phyloP scores from a whole-genome alignment of 331 rosid genomes.

The Malus hybrid region DNA sequence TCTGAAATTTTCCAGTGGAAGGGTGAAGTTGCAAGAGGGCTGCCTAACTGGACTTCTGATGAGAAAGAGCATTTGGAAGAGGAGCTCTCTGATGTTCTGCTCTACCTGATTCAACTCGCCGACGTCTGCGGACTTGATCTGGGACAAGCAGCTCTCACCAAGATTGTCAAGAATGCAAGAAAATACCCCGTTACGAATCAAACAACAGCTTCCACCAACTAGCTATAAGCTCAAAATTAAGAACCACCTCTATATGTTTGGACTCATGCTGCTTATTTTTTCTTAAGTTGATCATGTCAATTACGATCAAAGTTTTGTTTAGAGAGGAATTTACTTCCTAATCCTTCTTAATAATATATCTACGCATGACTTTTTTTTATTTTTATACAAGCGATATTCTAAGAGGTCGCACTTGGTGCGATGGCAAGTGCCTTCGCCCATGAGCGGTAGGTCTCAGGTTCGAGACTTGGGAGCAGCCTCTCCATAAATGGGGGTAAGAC shows the following conservation, averaged over 20 bases:
- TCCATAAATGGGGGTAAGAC: too few species aligned
- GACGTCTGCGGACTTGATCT: slow-evolving; percentile 77
- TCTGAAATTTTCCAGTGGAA: slow-evolving; percentile 89
- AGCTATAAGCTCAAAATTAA: not conserved
- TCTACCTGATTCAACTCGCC: slow-evolving; percentile 60
- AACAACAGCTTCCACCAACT: slow-evolving; percentile 17
- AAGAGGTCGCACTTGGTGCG: too few species aligned
- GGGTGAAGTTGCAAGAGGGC: slow-evolving; percentile 78
- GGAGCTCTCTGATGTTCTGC: slow-evolving; percentile 76
- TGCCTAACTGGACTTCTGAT: slow-evolving; percentile 66
- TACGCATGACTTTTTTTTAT: not conserved
- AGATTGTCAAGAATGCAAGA: slow-evolving; percentile 52
- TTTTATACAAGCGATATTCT: too few species aligned
- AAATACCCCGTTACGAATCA: slow-evolving; percentile 48
- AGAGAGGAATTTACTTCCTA: not conserved
- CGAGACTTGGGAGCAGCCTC: too few species aligned
- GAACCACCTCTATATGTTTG: not conserved
- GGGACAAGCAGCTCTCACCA: slow-evolving; percentile 67
- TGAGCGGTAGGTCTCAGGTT: too few species aligned
- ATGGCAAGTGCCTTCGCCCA: too few species aligned
- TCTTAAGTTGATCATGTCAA: not conserved
- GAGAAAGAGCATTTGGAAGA: slow-evolving; percentile 75
- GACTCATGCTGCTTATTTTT: not conserved
- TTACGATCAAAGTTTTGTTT: not conserved
- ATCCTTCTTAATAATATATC: not conserved